A percentile compares a stretch with the other conserved stretches of the same genome.
phyloP scores from a whole-genome alignment of 768 basidiomycete genomes.

The Cystobasidium onofrii region DNA sequence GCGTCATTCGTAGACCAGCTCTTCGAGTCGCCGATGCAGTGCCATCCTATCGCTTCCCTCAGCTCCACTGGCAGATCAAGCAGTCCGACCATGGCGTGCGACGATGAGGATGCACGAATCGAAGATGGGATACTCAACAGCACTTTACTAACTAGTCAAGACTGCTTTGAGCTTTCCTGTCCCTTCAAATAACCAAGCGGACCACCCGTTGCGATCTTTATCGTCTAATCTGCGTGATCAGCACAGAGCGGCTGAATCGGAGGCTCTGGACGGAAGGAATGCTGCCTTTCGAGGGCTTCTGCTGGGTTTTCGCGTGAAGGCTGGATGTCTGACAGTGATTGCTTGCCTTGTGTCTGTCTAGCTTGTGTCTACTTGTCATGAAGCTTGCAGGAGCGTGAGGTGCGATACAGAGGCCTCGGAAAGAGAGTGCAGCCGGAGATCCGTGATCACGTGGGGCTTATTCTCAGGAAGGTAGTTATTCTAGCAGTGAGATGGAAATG shows the following conservation, averaged over 20 bases:
- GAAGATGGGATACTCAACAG: too few species aligned
- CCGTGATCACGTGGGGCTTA: too few species aligned
- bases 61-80: slow-evolving; percentile 23
- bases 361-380: too few species aligned
- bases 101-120: too few species aligned
- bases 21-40: background rate
- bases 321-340: too few species aligned
- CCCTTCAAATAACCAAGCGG: background rate
- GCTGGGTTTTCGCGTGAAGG: background rate
- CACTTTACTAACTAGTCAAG: too few species aligned
- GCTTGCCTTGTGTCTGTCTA: too few species aligned
- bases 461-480: too few species aligned
- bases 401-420: too few species aligned
- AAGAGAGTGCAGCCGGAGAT: too few species aligned
- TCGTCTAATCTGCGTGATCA: background rate
- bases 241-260: background rate
- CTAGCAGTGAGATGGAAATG: too few species aligned
- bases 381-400: too few species aligned
- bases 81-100: slow-evolving; percentile 2
- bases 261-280: background rate
- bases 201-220: background rate
- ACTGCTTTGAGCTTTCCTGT: background rate
- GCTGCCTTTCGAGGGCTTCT: background rate
- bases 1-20: background rate
- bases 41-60: slow-evolving; percentile 8